A percentile compares a stretch with the other conserved stretches of the same genome.
phyloP scores from a whole-genome alignment of 192 early-diverging fungal species.

The Thamnidium elegans region DNA sequence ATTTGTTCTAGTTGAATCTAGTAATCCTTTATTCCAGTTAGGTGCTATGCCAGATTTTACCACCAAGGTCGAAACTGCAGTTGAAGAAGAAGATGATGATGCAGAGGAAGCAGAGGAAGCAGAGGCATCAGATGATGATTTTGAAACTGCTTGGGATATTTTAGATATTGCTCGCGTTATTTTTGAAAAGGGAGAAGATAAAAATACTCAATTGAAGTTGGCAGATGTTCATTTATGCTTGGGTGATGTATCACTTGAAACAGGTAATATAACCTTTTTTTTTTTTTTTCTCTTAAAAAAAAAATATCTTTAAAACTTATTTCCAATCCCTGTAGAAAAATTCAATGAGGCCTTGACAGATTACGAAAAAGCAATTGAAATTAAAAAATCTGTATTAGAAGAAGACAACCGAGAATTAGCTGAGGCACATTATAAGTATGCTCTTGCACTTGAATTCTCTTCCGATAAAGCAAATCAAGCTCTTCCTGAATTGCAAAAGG shows the following conservation, averaged over 20 bases:
- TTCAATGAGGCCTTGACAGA: conserved; percentile 68
- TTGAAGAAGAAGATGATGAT: conserved; percentile 46
- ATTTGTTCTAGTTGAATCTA: not conserved
- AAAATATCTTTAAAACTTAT: conserved; percentile 3
- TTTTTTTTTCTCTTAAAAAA: no score
- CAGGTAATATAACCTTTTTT: conserved; percentile 44
- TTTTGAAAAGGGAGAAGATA: conserved; percentile 52
- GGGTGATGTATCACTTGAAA: conserved; percentile 87
- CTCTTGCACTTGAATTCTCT: conserved; percentile 62
- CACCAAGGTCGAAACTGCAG: conserved; percentile 40
- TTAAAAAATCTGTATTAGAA: conserved; percentile 50
- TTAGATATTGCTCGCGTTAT: conserved; percentile 83
- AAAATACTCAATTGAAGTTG: conserved; percentile 50
- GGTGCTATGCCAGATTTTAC: conserved; percentile 61
- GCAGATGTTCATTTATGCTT: conserved; percentile 72
- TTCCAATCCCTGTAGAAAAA: conserved; percentile 45
- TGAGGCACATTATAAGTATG: conserved; percentile 71
- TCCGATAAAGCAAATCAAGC: conserved; percentile 45
- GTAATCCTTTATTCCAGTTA: conserved; percentile 58
- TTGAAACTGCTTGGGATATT: conserved; percentile 79
- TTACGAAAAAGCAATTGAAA: conserved; percentile 47
- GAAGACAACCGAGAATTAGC: conserved; percentile 60
- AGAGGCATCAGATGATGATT: conserved; percentile 55
- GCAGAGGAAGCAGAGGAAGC: conserved; percentile 40
- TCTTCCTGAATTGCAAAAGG: conserved; percentile 53